Percentiles rank a stretch among this genome's conserved stretches.
phyloP scores from a whole-genome alignment of 495 filamentous ascomycete genomes.

The Melanomma pulvis-pyrius region DNA sequence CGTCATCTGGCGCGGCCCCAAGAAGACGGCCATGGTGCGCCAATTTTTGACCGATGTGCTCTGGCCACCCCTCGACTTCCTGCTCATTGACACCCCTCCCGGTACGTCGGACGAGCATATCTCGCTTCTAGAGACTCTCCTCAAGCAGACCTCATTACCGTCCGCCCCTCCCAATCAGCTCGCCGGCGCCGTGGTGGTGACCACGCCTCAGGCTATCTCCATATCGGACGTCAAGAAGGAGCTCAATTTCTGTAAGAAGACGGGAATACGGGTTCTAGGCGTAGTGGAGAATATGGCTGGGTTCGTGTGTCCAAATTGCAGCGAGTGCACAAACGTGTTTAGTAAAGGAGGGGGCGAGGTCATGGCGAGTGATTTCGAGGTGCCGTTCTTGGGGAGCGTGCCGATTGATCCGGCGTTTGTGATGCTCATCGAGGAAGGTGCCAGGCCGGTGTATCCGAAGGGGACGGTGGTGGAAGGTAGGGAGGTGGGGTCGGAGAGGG shows the following conservation, averaged over 20 bases:
- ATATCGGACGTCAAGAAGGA: constrained; percentile 95
- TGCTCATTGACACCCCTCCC: constrained; percentile 93
- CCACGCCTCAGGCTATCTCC: constrained; percentile 91
- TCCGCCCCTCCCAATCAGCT: constrained; percentile 53
- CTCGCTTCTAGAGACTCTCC: constrained; percentile 81
- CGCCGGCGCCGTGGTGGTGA: constrained; percentile 87
- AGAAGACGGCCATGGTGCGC: constrained; percentile 98
- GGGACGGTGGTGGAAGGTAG: constrained; percentile 53
- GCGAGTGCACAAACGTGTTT: constrained; percentile 90
- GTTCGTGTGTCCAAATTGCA: constrained; percentile 93
- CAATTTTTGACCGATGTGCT: constrained; percentile 91
- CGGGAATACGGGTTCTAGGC: constrained; percentile 76
- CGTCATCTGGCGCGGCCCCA: constrained; percentile 95
- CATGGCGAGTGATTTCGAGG: constrained; percentile 84
- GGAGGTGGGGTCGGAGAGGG: constrained; percentile 52
- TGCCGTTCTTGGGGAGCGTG: constrained; percentile 82
- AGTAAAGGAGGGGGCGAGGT: constrained; percentile 83
- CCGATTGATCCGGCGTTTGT: constrained; percentile 83
- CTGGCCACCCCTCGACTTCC: constrained; percentile 86
- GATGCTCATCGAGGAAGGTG: constrained; percentile 65
- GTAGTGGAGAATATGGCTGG: constrained; percentile 98
- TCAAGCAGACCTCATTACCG: constrained; percentile 51
- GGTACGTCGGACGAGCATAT: constrained; percentile 98
- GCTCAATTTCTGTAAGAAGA: constrained; percentile 92
- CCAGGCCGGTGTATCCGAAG: constrained; percentile 49